Evolutionary conservation across 1,139 yeast genomes (phyloP).

Genomic region (Nakaseomyces uthaithaninus): DNA sequence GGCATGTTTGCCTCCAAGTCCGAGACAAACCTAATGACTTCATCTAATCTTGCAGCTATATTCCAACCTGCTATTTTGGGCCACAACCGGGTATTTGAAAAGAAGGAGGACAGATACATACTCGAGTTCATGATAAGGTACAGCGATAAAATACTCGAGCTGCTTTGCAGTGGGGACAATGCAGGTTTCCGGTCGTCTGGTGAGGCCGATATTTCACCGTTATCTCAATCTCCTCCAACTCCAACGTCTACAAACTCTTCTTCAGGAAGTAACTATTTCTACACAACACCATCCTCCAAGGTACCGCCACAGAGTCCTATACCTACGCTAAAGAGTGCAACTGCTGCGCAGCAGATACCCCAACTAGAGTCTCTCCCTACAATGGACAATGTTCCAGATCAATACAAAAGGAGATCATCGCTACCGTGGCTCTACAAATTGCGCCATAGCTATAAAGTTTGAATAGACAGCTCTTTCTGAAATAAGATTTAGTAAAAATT

Average conservation of each 20-base stretch:
- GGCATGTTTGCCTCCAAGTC: constrained; percentile 74
- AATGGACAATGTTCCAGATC: not conserved
- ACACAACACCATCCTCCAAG: not conserved
- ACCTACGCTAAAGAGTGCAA: not conserved
- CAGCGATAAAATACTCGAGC: constrained; percentile 5
- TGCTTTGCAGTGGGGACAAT: not conserved
- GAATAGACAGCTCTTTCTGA: too few species aligned
- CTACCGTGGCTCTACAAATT: constrained; percentile 6
- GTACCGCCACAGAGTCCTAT: not conserved
- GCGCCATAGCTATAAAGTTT: too few species aligned
- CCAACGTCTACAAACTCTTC: not conserved
- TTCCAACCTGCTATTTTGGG: constrained; percentile 66
- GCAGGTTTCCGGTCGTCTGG: not conserved
- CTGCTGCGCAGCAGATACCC: not conserved
- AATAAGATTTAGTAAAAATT: too few species aligned
- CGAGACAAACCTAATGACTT: constrained; percentile 74
- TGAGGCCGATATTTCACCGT: not conserved
- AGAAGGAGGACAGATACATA: constrained; percentile 2
- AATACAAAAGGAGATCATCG: constrained; percentile 3
- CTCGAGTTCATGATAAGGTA: constrained; percentile 6
- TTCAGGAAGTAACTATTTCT: not conserved
- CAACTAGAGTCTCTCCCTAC: not conserved
- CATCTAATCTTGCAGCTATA: constrained; percentile 83
- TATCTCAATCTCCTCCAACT: constrained; percentile 2
- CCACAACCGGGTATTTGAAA: not conserved